Conservation (phyloP, 2,329 filamentous ascomycete species). For the Nigrospora sphaerica region DNA sequence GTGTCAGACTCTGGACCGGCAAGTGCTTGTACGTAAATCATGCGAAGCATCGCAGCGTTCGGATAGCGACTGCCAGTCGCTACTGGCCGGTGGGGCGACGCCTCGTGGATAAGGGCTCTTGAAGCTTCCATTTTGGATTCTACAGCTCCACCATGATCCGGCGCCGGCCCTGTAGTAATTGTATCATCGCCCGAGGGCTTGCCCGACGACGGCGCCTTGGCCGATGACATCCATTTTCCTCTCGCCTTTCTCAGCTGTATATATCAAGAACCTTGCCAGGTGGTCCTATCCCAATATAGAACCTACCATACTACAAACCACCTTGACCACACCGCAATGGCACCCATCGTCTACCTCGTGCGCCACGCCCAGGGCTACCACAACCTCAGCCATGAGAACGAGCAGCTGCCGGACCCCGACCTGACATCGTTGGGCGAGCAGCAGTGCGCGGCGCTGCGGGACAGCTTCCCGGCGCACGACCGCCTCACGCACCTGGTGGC, state of each 20-base stretch:
- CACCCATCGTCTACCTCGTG: conserved; percentile 56
- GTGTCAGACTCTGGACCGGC: too few species aligned
- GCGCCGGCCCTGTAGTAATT: too few species aligned
- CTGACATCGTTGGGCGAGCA: conserved; percentile 69
- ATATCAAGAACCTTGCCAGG: neutral
- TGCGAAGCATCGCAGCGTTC: too few species aligned
- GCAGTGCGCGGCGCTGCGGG: conserved; percentile 62
- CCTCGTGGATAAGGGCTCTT: too few species aligned
- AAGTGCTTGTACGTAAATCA: too few species aligned
- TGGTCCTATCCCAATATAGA: neutral
- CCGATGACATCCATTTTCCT: neutral
- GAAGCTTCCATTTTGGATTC: too few species aligned
- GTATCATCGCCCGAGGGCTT: too few species aligned
- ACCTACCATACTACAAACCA: neutral
- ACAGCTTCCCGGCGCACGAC: conserved; percentile 57
- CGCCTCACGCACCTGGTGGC: conserved; percentile 65
- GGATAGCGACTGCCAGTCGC: too few species aligned
- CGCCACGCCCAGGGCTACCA: conserved; percentile 76
- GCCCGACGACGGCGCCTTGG: too few species aligned
- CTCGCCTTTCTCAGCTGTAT: neutral
- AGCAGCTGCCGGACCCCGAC: conserved; percentile 67
- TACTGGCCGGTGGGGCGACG: too few species aligned
- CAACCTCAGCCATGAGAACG: conserved; percentile 66
- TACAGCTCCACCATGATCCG: too few species aligned
- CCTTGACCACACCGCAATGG: conserved; percentile 26